These are phyloP conservation scores for Lentinula guzmanii DNA, from an alignment of 768 basidiomycete species.

Conservation along the genomic window DNA sequence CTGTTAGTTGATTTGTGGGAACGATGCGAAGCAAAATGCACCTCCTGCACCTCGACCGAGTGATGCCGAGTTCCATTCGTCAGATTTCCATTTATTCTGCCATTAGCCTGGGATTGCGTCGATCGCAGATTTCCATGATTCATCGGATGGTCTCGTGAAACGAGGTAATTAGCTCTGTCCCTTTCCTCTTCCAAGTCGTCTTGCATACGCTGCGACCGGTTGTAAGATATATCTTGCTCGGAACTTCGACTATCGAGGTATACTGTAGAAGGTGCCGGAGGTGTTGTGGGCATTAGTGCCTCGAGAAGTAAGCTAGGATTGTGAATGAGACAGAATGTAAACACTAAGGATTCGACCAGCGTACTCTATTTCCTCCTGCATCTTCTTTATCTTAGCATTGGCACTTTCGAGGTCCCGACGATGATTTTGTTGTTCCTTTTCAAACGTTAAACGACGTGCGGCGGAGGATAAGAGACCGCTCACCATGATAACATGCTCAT, in stretches of 20 bases:
- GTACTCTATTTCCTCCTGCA: conserved; percentile 48
- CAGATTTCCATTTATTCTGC: background rate
- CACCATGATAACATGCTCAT: conserved; percentile 36
- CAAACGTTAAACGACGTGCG: background rate
- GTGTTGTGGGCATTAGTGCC: conserved; percentile 4
- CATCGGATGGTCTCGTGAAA: background rate
- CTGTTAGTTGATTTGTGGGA: background rate
- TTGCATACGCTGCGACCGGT: background rate
- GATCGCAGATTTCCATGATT: background rate
- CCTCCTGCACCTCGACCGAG: background rate
- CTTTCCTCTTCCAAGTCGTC: background rate
- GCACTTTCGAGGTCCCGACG: conserved; percentile 33
- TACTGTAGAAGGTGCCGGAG: background rate
- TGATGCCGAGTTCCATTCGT: background rate
- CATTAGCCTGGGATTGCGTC: background rate
- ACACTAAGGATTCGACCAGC: conserved; percentile 9
- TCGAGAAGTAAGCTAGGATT: conserved; percentile 5
- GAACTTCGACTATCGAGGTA: background rate
- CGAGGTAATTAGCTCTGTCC: background rate
- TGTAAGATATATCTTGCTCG: background rate
- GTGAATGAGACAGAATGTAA: background rate
- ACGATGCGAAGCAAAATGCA: background rate
- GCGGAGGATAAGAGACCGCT: conserved; percentile 12
- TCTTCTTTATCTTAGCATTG: conserved; percentile 32
- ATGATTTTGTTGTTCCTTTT: conserved; percentile 30